A percentile compares a stretch with the other conserved stretches of the same genome.
Evolutionary conservation across 2,329 filamentous ascomycete species (phyloP).

Genomic region (Paraconiothyrium brasiliense): DNA sequence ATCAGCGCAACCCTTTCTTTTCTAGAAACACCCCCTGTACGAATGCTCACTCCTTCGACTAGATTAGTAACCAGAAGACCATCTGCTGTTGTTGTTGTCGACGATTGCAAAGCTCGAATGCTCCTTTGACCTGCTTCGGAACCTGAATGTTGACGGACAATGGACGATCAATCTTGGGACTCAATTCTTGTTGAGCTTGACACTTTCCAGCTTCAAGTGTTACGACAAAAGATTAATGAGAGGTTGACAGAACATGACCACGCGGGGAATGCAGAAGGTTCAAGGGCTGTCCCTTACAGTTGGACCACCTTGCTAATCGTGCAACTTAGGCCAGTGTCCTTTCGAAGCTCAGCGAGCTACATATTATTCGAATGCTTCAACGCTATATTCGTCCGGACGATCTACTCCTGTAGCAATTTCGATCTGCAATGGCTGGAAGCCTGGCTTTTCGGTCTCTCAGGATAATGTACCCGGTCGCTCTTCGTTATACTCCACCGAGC

Average conservation of each 20-base stretch:
- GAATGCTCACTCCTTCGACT: not conserved
- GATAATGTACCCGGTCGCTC: not conserved
- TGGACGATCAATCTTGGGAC: slow-evolving; percentile 5
- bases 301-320: not conserved
- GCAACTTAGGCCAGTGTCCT: not conserved
- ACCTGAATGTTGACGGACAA: not conserved
- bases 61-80: not conserved
- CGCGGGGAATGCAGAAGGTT: not conserved
- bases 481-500: not conserved
- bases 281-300: not conserved
- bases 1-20: not conserved
- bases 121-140: too few relatives aligned
- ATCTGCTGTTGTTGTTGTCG: not conserved
- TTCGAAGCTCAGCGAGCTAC: slow-evolving; percentile 7
- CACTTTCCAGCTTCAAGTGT: not conserved
- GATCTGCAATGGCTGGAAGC: slow-evolving; percentile 4
- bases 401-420: slow-evolving; percentile 16
- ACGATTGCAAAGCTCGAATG: not conserved
- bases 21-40: not conserved
- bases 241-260: not conserved
- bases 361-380: slow-evolving; percentile 11
- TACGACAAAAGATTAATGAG: slow-evolving; percentile 7
- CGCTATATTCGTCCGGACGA: slow-evolving; percentile 11
- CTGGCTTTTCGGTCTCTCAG: not conserved
- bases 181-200: not conserved